A percentile compares a stretch with the other conserved stretches of the same genome.
Evolutionary conservation across 2,329 filamentous ascomycete species (phyloP).

Genomic region (Neurospora sp.): DNA sequence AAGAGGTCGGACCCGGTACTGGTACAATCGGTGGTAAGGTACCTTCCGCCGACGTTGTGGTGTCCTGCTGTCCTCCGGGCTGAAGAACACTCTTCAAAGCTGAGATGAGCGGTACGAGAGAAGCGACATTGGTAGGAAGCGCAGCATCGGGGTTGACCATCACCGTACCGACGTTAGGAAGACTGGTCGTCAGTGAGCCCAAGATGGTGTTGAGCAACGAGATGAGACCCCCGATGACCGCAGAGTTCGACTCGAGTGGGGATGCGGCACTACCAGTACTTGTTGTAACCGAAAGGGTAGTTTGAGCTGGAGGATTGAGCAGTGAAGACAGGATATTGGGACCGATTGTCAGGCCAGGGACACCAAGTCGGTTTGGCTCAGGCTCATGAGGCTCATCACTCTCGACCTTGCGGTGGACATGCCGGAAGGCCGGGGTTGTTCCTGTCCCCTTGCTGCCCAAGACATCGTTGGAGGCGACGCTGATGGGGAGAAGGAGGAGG

Average conservation of each 20-base stretch:
- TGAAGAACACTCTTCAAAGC: neutral
- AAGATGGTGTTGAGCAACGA: neutral
- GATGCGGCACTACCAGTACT: neutral
- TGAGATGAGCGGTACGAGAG: neutral
- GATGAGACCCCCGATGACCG: neutral
- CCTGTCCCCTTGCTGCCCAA: neutral
- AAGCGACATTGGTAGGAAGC: neutral
- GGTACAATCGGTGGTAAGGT: neutral
- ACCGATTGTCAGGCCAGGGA: slow-evolving; percentile 2
- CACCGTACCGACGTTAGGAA: neutral
- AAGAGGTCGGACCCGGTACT: neutral
- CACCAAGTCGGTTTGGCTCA: slow-evolving; percentile 2
- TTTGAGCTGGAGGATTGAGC: slow-evolving; percentile 1
- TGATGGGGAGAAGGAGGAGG: slow-evolving; percentile 2
- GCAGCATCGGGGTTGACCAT: neutral
- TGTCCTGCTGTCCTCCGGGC: neutral
- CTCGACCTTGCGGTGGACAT: neutral
- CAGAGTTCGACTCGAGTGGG: neutral
- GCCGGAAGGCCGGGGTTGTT: neutral
- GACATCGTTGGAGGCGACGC: neutral
- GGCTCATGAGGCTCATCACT: neutral
- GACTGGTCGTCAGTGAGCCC: neutral
- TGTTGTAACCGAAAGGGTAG: neutral
- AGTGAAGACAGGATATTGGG: slow-evolving; percentile 4
- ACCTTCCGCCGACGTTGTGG: neutral